Evolutionary conservation across 2,329 filamentous ascomycete genomes (phyloP).

Genomic region (Cercospora citrullina): DNA sequence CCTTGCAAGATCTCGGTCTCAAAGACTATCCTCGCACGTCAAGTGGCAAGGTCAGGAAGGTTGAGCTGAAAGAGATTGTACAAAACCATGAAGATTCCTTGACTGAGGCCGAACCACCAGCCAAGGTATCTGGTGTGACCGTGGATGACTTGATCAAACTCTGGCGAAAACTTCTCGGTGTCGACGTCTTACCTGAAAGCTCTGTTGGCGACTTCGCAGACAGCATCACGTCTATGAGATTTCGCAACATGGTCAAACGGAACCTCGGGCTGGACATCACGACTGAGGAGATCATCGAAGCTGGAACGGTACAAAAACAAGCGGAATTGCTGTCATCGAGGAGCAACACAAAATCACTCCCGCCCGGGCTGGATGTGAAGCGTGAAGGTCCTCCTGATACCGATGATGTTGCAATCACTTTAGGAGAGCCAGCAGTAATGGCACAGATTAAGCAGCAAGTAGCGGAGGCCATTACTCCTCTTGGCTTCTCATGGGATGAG

Average conservation of each 20-base stretch:
- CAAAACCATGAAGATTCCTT: conserved; percentile 2
- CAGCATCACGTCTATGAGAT: conserved; percentile 16
- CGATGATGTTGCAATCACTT: conserved; percentile 9
- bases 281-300: conserved; percentile 8
- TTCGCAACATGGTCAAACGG: conserved; percentile 13
- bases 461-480: conserved; percentile 4
- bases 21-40: conserved; percentile 25
- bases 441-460: conserved; percentile 8
- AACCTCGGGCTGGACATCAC: conserved; percentile 4
- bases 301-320: conserved; percentile 7
- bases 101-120: neutral
- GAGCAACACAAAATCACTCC: neutral
- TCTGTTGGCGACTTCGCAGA: conserved; percentile 17
- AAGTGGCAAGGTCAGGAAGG: conserved; percentile 23
- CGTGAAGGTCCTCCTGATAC: neutral
- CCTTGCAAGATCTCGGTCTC: conserved; percentile 15
- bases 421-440: conserved; percentile 5
- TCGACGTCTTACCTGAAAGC: neutral
- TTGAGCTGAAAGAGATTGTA: conserved; percentile 16
- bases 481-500: conserved; percentile 13
- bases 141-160: neutral
- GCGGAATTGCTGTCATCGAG: conserved; percentile 1
- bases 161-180: conserved; percentile 2
- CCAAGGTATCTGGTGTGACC: neutral
- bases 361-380: neutral